phyloP scores from a whole-genome alignment of 805 yeast species.

The Zygotorulaspora chibaensis region DNA sequence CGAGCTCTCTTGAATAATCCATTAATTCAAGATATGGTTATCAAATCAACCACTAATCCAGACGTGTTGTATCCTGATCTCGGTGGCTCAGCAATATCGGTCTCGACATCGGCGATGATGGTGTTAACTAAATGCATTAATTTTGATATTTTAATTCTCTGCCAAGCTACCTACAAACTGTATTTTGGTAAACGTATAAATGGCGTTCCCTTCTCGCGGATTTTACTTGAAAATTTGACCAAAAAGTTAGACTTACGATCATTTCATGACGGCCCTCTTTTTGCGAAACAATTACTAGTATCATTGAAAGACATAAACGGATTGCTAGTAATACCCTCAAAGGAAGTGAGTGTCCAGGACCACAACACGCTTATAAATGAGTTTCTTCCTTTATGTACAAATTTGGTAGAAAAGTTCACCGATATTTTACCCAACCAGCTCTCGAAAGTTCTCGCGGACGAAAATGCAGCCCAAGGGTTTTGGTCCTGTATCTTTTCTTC shows the following conservation, averaged over 20 bases:
- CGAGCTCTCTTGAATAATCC: constrained; percentile 43
- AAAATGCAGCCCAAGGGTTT: constrained; percentile 52
- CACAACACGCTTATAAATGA: constrained; percentile 30
- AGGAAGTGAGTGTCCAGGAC: constrained; percentile 16
- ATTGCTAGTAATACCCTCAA: constrained; percentile 24
- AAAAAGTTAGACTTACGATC: constrained; percentile 24
- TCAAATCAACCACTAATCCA: constrained; percentile 33
- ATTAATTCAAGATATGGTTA: constrained; percentile 32
- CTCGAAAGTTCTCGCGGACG: constrained; percentile 38
- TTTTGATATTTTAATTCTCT: constrained; percentile 45
- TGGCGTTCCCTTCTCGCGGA: constrained; percentile 31
- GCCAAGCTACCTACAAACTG: constrained; percentile 39
- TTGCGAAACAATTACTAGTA: constrained; percentile 29
- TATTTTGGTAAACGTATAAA: constrained; percentile 30
- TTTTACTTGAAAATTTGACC: constrained; percentile 32
- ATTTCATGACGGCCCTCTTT: constrained; percentile 31
- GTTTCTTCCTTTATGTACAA: constrained; percentile 32
- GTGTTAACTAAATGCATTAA: constrained; percentile 41
- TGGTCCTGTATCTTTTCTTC: constrained; percentile 76
- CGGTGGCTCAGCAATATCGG: constrained; percentile 29
- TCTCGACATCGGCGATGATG: constrained; percentile 35
- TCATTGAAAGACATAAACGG: constrained; percentile 34
- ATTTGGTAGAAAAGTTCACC: constrained; percentile 38
- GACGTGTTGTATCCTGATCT: constrained; percentile 28
- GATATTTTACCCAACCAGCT: constrained; percentile 39